Evolutionary conservation across 257 asterid species (phyloP).

Genomic region (Paulownia fortunei): DNA sequence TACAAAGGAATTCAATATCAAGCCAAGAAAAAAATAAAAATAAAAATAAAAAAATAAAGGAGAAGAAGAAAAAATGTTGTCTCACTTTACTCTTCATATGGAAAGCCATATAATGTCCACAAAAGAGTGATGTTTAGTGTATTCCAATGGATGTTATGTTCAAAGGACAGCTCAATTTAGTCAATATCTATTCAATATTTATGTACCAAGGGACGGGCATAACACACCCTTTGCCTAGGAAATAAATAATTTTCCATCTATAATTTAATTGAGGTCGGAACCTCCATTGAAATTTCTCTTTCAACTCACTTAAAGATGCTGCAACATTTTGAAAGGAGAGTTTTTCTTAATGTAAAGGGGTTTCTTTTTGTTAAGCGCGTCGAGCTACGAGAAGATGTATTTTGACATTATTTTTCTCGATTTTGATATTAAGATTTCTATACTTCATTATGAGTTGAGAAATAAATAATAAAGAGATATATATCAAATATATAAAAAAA

Average conservation of each 20-base stretch:
- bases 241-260: conserved; percentile 27
- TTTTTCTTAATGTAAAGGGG: too few species aligned
- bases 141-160: neutral
- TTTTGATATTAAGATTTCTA: too few species aligned
- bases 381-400: too few species aligned
- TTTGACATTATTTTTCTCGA: too few species aligned
- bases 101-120: neutral
- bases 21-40: neutral
- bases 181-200: conserved; percentile 16
- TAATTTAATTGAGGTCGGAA: conserved; percentile 25
- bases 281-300: too few species aligned
- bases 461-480: too few species aligned
- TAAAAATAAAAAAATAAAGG: too few species aligned
- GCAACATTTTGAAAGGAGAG: too few species aligned
- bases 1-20: conserved; percentile 17
- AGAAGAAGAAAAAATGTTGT: neutral
- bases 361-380: too few species aligned
- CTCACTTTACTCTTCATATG: neutral
- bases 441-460: too few species aligned
- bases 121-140: conserved; percentile 6
- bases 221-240: conserved; percentile 10
- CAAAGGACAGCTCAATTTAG: conserved; percentile 9
- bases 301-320: conserved; percentile 27
- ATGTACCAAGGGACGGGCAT: neutral
- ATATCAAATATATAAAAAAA: too few species aligned